Percentiles rank a stretch among this genome's conserved stretches.
Evolutionary conservation across 129 eudicot genomes (phyloP).

Genomic region (Lactuca sativa): DNA sequence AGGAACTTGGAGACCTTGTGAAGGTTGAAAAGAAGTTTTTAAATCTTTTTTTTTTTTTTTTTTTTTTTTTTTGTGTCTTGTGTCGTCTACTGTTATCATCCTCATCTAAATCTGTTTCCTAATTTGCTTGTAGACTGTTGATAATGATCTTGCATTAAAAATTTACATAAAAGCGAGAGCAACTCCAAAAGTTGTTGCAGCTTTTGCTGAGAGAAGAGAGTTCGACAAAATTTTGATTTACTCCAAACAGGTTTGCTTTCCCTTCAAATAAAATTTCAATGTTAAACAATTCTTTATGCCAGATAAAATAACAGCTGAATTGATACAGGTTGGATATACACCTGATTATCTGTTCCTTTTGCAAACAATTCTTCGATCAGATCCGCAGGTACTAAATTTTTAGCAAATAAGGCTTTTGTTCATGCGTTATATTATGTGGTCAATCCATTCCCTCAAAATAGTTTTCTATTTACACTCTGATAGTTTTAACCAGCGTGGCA

Average conservation of each 20-base stretch:
- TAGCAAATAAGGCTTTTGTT: background rate
- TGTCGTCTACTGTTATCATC: background rate
- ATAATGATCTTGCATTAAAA: constrained; percentile 83
- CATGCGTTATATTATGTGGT: background rate
- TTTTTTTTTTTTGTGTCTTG: background rate
- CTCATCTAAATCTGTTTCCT: background rate
- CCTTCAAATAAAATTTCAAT: background rate
- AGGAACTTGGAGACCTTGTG: constrained; percentile 93
- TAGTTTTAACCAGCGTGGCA: background rate
- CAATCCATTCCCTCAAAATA: background rate
- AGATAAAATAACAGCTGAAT: background rate
- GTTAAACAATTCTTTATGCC: background rate
- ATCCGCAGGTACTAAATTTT: constrained; percentile 72
- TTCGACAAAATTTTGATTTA: constrained; percentile 90
- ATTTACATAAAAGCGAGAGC: constrained; percentile 90
- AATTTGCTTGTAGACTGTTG: constrained; percentile 63
- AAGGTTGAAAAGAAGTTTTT: constrained; percentile 45
- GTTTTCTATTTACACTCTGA: background rate
- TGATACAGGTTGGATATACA: constrained; percentile 79
- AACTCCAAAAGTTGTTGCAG: constrained; percentile 96
- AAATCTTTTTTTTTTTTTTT: background rate
- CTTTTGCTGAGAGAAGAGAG: constrained; percentile 96
- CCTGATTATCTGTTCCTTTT: constrained; percentile 94
- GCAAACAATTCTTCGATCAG: constrained; percentile 92
- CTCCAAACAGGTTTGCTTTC: constrained; percentile 70